Evolutionary conservation across 208 protist genomes (phyloP), one percentile per base, ranked within the genome.

Genomic region (Trypanosoma avium): DNA sequence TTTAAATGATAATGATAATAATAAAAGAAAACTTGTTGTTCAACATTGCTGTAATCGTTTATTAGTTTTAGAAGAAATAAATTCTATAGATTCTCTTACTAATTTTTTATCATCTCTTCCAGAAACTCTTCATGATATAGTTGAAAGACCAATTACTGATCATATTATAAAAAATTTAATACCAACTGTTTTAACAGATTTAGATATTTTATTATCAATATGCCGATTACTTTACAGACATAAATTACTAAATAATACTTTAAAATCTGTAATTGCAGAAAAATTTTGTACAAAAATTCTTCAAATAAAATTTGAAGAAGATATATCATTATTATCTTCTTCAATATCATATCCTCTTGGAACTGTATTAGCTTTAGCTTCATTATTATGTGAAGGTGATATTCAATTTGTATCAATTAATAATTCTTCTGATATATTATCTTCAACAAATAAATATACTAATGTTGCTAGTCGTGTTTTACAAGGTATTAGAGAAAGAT

Each of bases 31-130:
- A 1, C 38, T 73, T 6, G 59, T 82, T 24, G 45, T 94, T 8
- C 66, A 62, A 15, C 32, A 42, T 4, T 85, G 78, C 64, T 89
- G 79, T 62, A 80, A 89, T n/a, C 47, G 65, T 7, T 56, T 95
- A 36, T 65, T 95, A 38, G 73, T 74, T 1, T 49, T 95, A 9
- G 81, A 89, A 9, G 61, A 48, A 17, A 82, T 95, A 36, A 61
- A 61, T 6, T 82, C 81, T 10, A 43, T 84, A 8, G 77, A 77
- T 0, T 62, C 77, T 30, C 75, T 95, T 15, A 65, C 69, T 3
- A 35, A 36, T 35, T 91, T 95, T 54, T 67, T 95, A 9, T 26
- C 59, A 9, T 52, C 73, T 29, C 85, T 85, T 54, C 81, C 86
- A n/a, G 58, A 70, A 10, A 77, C 70, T 0, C 63, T 92, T 43